phyloP scores from a whole-genome alignment of 2,329 filamentous ascomycete species.

The Diaporthe aspalathi region DNA sequence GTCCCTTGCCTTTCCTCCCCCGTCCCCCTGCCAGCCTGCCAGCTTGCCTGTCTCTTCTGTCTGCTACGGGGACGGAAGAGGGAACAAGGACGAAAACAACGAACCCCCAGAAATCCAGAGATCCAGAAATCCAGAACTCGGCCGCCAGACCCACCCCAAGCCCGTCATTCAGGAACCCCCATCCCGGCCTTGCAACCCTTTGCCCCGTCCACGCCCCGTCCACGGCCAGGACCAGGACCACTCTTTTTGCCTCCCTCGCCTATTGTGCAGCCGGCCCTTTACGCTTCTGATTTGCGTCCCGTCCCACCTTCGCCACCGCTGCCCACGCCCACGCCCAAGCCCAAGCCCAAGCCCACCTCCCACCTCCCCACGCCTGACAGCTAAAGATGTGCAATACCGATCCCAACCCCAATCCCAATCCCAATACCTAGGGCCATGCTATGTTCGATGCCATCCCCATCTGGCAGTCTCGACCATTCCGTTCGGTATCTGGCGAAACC shows the following conservation, averaged over 20 bases:
- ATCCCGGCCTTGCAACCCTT: conserved; percentile 28
- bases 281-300: conserved; percentile 24
- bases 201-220: not conserved
- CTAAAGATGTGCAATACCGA: conserved; percentile 11
- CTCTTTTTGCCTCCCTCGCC: conserved; percentile 31
- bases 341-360: not conserved
- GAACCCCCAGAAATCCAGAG: not conserved
- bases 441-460: conserved; percentile 13
- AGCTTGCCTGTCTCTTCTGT: not conserved
- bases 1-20: too few species aligned
- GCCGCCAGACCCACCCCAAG: conserved; percentile 11
- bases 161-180: conserved; percentile 21
- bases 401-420: too few species aligned
- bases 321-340: not conserved
- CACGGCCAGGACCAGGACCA: conserved; percentile 13
- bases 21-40: not conserved
- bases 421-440: not conserved
- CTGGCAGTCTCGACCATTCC: conserved; percentile 3
- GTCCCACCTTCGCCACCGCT: conserved; percentile 21
- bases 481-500: not conserved
- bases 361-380: not conserved
- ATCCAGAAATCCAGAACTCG: conserved; percentile 9
- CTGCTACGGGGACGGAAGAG: not conserved
- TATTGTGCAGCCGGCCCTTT: conserved; percentile 24
- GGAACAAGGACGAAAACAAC: not conserved